Evolutionary conservation across 768 basidiomycete genomes (phyloP).

Genomic region (Leccinum fibrillosum): DNA sequence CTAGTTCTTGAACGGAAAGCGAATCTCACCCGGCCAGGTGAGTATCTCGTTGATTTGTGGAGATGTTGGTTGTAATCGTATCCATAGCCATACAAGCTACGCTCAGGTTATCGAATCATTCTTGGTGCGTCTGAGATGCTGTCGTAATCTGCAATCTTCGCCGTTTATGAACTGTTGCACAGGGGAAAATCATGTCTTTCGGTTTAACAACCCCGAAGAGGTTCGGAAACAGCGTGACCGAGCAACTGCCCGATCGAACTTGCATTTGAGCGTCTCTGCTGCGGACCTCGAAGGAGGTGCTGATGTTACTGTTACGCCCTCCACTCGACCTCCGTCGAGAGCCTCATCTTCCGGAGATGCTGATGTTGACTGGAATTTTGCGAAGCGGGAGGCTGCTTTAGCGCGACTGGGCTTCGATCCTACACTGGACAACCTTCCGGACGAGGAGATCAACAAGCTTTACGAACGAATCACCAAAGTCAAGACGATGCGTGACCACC

Average conservation of each 20-base stretch:
- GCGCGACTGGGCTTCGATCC: constrained; percentile 86
- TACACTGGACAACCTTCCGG: constrained; percentile 86
- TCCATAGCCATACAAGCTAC: constrained; percentile 70
- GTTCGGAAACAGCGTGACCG: constrained; percentile 89
- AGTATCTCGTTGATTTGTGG: constrained; percentile 18
- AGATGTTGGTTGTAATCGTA: constrained; percentile 10
- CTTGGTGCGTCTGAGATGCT: constrained; percentile 53
- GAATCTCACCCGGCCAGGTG: constrained; percentile 75
- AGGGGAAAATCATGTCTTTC: constrained; percentile 97
- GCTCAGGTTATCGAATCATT: constrained; percentile 95
- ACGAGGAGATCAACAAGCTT: constrained; percentile 91
- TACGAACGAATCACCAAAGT: constrained; percentile 94
- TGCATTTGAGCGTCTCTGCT: constrained; percentile 63
- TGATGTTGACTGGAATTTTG: constrained; percentile 97
- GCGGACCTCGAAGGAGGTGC: constrained; percentile 54
- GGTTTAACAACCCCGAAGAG: constrained; percentile 94
- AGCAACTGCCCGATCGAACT: constrained; percentile 66
- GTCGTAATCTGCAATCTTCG: background rate
- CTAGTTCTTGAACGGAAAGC: constrained; percentile 93
- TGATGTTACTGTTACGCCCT: constrained; percentile 40
- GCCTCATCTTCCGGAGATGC: constrained; percentile 59
- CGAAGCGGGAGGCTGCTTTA: constrained; percentile 90
- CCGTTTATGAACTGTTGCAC: constrained; percentile 8
- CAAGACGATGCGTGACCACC: constrained; percentile 81
- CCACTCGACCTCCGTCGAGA: constrained; percentile 76